Evolutionary conservation across 495 filamentous ascomycete species (phyloP), one percentile per base, ranked within the genome.

Genomic region (Astrothelium subdiscretum): DNA sequence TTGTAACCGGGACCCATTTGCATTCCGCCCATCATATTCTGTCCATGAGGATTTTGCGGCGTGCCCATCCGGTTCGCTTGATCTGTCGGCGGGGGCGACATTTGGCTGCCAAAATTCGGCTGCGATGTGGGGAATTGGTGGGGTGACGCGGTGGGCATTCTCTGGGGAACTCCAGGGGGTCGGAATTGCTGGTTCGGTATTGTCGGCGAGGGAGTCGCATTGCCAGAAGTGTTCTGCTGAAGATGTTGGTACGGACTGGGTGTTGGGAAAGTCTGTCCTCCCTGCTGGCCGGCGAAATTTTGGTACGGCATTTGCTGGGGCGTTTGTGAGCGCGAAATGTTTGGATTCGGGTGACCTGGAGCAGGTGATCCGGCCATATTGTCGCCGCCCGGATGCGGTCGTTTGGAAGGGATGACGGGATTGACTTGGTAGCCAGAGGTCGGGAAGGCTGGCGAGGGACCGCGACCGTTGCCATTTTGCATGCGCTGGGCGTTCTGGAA

Each of bases 61-160:
- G 89, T 91, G 62, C 82, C 81, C 31, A 85, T 82, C 54, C 86
- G 78, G 64, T 84, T 89, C 31, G 83, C 81, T 69, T 92, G 88
- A 59, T 92, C 90, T 15, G 86, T 26, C 22, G 48, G 84, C 15
- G 89, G 80, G 4, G 91, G 89, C 3, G 91, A 92, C 67, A 87
- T 82, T 62, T 95, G 90, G 2, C 83, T 76, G 48, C 79, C 84
- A 67, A 92, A 87, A 84, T 67, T 87, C 51, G 59, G 65, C 31
- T 58, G 61, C 60, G 58, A 52, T 18, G 59, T 89, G 0, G 91
- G 91, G 74, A 95, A 96, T 0, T 91, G 91, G 71, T 90, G 90
- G 2, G 92, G 92, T 18, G 92, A 97, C 32, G 90, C 85, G 29
- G 94, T 96, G 63, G 90, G 85, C 73, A 96, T 87, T 61, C 91